A percentile compares a stretch with the other conserved stretches of the same genome.
These are phyloP conservation scores for Xerocomus nothofagi DNA, from an alignment of 1,284 basidiomycete species.

Conservation along the genomic window DNA sequence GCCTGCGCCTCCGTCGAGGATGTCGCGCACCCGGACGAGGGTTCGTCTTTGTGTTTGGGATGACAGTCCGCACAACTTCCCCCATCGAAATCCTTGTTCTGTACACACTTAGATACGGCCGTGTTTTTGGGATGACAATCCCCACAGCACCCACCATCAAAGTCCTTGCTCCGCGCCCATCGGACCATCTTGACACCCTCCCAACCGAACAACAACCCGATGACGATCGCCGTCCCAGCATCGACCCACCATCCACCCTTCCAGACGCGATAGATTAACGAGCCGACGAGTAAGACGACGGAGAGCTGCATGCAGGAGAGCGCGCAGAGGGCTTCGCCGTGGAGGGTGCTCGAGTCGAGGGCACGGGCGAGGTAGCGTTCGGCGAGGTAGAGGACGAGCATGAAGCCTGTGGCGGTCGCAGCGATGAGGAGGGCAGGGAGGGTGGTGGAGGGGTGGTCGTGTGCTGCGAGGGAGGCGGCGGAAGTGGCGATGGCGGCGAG, in stretches of 20 bases:
- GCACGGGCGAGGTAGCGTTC: constrained; percentile 45
- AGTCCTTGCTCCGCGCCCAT: constrained; percentile 38
- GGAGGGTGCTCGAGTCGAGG: constrained; percentile 44
- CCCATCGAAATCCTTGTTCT: constrained; percentile 37
- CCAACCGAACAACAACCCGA: constrained; percentile 44
- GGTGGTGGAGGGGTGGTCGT: constrained; percentile 39
- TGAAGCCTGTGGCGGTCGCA: constrained; percentile 40
- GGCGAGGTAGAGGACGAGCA: constrained; percentile 42
- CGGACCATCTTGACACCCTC: constrained; percentile 43
- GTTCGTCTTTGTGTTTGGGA: not conserved
- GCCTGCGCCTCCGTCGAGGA: not conserved
- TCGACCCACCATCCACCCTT: constrained; percentile 50
- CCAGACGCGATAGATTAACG: constrained; percentile 40
- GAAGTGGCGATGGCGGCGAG: constrained; percentile 39
- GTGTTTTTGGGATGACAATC: constrained; percentile 8
- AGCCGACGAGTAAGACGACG: constrained; percentile 36
- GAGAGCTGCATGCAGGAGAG: constrained; percentile 38
- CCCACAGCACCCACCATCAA: constrained; percentile 42
- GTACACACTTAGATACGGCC: constrained; percentile 38
- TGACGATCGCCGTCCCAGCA: constrained; percentile 40
- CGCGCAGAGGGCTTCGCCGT: constrained; percentile 43
- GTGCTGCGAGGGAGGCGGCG: constrained; percentile 36
- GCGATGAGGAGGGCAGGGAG: constrained; percentile 42
- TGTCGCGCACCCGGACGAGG: not conserved
- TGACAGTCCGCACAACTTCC: constrained; percentile 36